phyloP scores from a whole-genome alignment of 192 early-diverging fungal genomes.

The Radiomyces spectabilis region DNA sequence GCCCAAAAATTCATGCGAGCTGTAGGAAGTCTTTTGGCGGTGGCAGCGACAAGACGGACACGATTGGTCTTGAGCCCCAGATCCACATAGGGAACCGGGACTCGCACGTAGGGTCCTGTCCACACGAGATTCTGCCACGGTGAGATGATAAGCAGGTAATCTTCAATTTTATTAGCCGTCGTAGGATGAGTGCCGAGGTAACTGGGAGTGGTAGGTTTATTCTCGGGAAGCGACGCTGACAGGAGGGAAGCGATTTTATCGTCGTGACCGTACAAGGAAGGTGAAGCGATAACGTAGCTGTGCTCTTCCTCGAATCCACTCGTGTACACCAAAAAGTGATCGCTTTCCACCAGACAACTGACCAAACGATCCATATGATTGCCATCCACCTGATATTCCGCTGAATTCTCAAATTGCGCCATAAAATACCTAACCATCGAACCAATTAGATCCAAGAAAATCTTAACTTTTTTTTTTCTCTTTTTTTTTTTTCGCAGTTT shows the following conservation, averaged over 20 bases:
- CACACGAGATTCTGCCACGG: conserved; percentile 50
- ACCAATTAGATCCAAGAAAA: background rate
- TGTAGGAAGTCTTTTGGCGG: conserved; percentile 24
- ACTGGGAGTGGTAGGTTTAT: conserved; percentile 1
- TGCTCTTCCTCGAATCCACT: conserved; percentile 60
- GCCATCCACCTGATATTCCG: conserved; percentile 67
- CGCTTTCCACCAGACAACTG: conserved; percentile 53
- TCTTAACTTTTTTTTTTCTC: background rate
- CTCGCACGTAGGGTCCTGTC: conserved; percentile 43
- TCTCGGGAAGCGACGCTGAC: conserved; percentile 10
- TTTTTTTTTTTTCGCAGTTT: background rate
- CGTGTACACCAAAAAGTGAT: conserved; percentile 70
- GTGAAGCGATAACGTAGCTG: conserved; percentile 71
- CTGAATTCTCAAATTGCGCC: conserved; percentile 58
- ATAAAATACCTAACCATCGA: conserved; percentile 48
- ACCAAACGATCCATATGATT: conserved; percentile 48
- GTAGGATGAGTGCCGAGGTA: background rate
- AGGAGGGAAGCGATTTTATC: conserved; percentile 21
- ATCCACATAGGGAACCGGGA: conserved; percentile 21
- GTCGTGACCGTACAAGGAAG: conserved; percentile 19
- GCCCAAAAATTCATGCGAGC: conserved; percentile 46
- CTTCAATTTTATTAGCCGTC: conserved; percentile 12
- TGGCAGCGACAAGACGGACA: conserved; percentile 48
- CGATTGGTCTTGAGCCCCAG: conserved; percentile 48
- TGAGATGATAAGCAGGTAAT: conserved; percentile 54